phyloP scores from a whole-genome alignment of 345 rosid genomes.

The Abelmoschus esculentus region DNA sequence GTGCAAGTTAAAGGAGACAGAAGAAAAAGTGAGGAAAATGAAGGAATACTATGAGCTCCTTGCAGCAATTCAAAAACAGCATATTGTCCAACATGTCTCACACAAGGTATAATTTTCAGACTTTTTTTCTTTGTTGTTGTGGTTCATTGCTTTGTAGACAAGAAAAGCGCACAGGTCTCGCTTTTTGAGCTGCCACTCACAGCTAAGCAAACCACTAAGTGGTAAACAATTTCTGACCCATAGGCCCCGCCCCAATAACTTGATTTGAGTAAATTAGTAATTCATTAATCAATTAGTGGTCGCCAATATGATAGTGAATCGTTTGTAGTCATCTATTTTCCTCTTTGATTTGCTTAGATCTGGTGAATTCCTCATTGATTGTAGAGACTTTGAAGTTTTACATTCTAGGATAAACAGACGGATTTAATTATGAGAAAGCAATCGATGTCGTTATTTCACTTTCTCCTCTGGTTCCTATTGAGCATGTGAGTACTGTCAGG shows the following conservation, averaged over 20 bases:
- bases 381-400: not conserved
- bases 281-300: not conserved
- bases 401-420: not conserved
- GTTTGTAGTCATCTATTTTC: not conserved
- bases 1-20: constrained; percentile 32
- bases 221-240: not conserved
- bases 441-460: not conserved
- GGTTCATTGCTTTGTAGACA: no score
- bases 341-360: not conserved
- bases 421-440: not conserved
- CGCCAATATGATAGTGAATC: not conserved
- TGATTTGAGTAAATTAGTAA: not conserved
- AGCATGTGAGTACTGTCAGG: not conserved
- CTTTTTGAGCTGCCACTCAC: not conserved
- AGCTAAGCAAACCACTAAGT: not conserved
- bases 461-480: not conserved
- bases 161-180: no score
- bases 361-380: not conserved
- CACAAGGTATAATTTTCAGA: constrained; percentile 15
- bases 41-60: constrained; percentile 21
- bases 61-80: constrained; percentile 18
- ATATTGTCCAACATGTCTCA: not conserved
- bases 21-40: constrained; percentile 34
- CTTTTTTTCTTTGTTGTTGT: no score
- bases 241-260: not conserved